phyloP scores from a whole-genome alignment of 1,139 yeast genomes.

The Candida sp. region DNA sequence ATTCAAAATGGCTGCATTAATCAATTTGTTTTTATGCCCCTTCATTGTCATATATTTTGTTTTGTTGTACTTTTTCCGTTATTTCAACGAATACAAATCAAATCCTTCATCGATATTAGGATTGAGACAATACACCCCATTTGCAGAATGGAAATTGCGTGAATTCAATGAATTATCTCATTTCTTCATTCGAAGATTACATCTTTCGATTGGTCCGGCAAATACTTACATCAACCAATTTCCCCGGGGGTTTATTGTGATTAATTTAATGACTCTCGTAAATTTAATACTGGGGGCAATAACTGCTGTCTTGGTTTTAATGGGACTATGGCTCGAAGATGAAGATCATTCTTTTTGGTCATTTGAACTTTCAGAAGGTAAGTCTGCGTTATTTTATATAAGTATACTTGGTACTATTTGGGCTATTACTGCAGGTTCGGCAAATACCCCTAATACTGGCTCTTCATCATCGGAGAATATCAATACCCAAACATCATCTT shows the following conservation, averaged over 20 bases:
- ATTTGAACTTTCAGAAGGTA: constrained; percentile 80
- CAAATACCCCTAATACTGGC: constrained; percentile 34
- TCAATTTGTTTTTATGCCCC: constrained; percentile 82
- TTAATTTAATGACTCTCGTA: constrained; percentile 55
- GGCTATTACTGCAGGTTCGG: constrained; percentile 53
- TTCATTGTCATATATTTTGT: constrained; percentile 81
- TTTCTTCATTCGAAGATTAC: constrained; percentile 74
- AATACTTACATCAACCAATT: constrained; percentile 84
- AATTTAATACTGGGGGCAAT: constrained; percentile 87
- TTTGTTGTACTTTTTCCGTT: constrained; percentile 78
- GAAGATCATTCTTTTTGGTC: constrained; percentile 77
- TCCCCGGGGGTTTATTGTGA: constrained; percentile 68
- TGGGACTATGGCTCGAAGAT: constrained; percentile 81
- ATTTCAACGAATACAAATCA: constrained; percentile 88
- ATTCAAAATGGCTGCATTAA: constrained; percentile 82
- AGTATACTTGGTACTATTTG: constrained; percentile 81
- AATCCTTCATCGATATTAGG: constrained; percentile 85
- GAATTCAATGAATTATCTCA: constrained; percentile 94
- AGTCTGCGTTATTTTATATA: constrained; percentile 81
- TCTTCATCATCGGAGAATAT: constrained; percentile 45
- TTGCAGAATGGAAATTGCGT: constrained; percentile 92
- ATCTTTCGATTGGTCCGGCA: constrained; percentile 76
- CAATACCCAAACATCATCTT: constrained; percentile 27
- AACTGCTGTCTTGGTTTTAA: constrained; percentile 79
- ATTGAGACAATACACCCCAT: constrained; percentile 82